Percentiles rank a stretch among this genome's conserved stretches.
Evolutionary conservation across 345 rosid genomes (phyloP).

Genomic region (Eucalyptus regnans): DNA sequence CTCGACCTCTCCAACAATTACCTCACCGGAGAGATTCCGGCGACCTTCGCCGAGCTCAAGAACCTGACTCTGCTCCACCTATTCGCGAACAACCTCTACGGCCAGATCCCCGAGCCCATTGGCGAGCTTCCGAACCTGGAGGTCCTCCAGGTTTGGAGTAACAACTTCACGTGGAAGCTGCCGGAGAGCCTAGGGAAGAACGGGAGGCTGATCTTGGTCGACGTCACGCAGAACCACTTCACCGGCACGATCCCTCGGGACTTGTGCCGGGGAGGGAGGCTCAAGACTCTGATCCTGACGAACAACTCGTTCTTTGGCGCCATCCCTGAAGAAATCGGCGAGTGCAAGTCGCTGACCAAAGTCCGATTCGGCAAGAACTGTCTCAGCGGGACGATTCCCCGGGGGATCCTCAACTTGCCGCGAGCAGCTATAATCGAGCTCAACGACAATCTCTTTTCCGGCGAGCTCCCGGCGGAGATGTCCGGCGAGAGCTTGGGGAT

Average conservation of each 20-base stretch:
- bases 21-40: slow-evolving; percentile 71
- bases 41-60: slow-evolving; percentile 28
- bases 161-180: slow-evolving; percentile 58
- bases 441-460: slow-evolving; percentile 52
- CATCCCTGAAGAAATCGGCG: slow-evolving; percentile 59
- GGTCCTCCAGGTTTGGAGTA: slow-evolving; percentile 60
- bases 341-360: slow-evolving; percentile 52
- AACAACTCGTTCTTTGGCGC: slow-evolving; percentile 65
- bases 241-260: slow-evolving; percentile 68
- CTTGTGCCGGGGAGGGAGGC: slow-evolving; percentile 55
- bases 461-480: slow-evolving; percentile 55
- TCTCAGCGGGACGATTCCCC: slow-evolving; percentile 56
- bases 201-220: slow-evolving; percentile 42
- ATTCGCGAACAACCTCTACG: slow-evolving; percentile 54
- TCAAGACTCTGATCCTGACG: slow-evolving; percentile 42
- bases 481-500: slow-evolving; percentile 30
- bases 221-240: slow-evolving; percentile 55
- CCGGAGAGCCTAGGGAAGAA: slow-evolving; percentile 69
- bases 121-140: slow-evolving; percentile 68
- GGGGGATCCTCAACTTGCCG: slow-evolving; percentile 62
- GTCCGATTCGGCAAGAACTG: slow-evolving; percentile 42
- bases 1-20: slow-evolving; percentile 62
- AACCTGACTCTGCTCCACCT: slow-evolving; percentile 47
- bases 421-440: slow-evolving; percentile 33
- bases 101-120: slow-evolving; percentile 50